These are phyloP conservation scores for Teunomyces lycoperdinae DNA, from an alignment of 805 yeast genomes.

Conservation along the genomic window DNA sequence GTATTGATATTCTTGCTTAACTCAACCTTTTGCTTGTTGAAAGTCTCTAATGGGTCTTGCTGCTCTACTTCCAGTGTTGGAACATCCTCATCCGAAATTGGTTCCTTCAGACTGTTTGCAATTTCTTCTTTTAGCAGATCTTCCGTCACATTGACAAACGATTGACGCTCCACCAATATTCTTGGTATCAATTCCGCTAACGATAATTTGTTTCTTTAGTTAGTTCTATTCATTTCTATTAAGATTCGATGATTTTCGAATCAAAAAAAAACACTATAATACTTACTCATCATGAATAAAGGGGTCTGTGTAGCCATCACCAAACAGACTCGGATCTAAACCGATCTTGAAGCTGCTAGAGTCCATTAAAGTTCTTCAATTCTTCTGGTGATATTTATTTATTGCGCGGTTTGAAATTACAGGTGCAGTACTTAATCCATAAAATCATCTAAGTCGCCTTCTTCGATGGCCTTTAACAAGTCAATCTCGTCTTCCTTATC, in stretches of 20 bases:
- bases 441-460: slow-evolving; percentile 53
- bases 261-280: neutral
- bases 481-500: slow-evolving; percentile 43
- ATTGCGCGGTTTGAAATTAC: slow-evolving; percentile 1
- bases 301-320: slow-evolving; percentile 33
- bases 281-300: slow-evolving; percentile 41
- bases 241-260: too few species aligned
- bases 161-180: slow-evolving; percentile 56
- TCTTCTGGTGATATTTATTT: neutral
- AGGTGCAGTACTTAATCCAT: slow-evolving; percentile 30
- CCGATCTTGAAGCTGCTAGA: slow-evolving; percentile 13
- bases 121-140: slow-evolving; percentile 49
- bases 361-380: neutral
- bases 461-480: slow-evolving; percentile 48
- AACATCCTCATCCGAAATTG: neutral
- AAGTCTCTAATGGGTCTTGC: slow-evolving; percentile 34
- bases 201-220: slow-evolving; percentile 39
- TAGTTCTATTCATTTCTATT: slow-evolving; percentile 6
- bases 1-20: slow-evolving; percentile 51
- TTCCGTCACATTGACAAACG: slow-evolving; percentile 60
- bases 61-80: slow-evolving; percentile 5
- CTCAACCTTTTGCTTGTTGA: slow-evolving; percentile 50
- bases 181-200: slow-evolving; percentile 57
- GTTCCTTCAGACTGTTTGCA: slow-evolving; percentile 11
- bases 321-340: slow-evolving; percentile 28